Base-by-base conservation (phyloP, 176 grass and related monocot species). In the Secale cereale region DNA sequence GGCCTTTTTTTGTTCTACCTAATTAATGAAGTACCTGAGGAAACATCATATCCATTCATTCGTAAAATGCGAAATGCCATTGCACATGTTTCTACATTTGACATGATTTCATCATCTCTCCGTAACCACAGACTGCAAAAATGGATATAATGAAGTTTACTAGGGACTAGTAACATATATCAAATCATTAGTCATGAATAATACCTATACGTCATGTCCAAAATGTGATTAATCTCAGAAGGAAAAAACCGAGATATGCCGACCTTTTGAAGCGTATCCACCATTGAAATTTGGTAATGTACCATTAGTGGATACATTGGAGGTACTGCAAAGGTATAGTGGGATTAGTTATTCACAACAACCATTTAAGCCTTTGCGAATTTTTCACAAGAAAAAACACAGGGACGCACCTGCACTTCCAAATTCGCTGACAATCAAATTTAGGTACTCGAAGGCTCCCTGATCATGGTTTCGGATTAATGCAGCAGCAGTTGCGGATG, bases 371-470 rank as follows among this genome's bases (percentile, higher is more conserved):
- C 59, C 14, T 0, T 14, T 65, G 23, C 8, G 22, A 40, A 40
- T 70, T 83, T 61, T 32, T 56, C 66, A 62, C 10, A 77, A 70
- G 30, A 20, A 45, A 84, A 40, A 22, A 52, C 17, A 30, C 0
- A 1, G 27, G 36, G 65, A 80, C 68, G 4, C 76, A 94, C 95
- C 95, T 91, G 92, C 70, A 79, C 70, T 75, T 8, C 87, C 87
- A 76, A 57, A 94, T 77, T 84, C 59, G 39, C 22, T 57, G 27
- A 97, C 46, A 71, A 93, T 70, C 11, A 64, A 70, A 86, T 71
- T 79, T 89, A 97, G 75, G 82, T 94, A 94, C 5, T 94, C 71
- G 10, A 90, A 73, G 76, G 90, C 89, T 85, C 85, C 83, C 71
- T 73, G 40, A 79, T 89, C 77, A 70, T 90, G 72, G 33, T 37